Conservation (phyloP, 2,329 filamentous ascomycete species). For the Penicillium janthinellum region DNA sequence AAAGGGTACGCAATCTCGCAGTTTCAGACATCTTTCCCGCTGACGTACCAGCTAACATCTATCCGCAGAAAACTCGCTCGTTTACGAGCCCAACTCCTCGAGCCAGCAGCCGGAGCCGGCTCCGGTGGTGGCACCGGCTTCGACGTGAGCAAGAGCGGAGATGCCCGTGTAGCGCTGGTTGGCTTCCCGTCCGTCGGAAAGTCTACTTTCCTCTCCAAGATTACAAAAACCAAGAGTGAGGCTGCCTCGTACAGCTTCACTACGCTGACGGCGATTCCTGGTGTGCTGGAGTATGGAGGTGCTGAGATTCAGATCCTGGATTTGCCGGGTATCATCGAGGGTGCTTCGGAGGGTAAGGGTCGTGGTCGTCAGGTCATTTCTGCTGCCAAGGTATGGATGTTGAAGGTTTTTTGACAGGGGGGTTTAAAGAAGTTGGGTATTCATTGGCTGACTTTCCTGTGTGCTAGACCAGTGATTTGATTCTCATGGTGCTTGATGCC, state of each 20-base stretch:
- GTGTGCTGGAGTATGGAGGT: slow-evolving; percentile 94
- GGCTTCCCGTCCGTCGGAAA: slow-evolving; percentile 99
- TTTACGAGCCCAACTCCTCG: slow-evolving; percentile 88
- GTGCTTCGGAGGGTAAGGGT: slow-evolving; percentile 92
- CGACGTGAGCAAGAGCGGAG: slow-evolving; percentile 92
- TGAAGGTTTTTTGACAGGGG: background rate
- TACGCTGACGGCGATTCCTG: slow-evolving; percentile 93
- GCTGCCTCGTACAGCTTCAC: slow-evolving; percentile 97
- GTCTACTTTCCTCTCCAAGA: slow-evolving; percentile 97
- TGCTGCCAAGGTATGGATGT: slow-evolving; percentile 73
- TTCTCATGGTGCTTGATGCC: slow-evolving; percentile 95
- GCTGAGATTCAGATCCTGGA: slow-evolving; percentile 98
- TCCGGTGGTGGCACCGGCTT: slow-evolving; percentile 78
- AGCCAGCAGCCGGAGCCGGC: slow-evolving; percentile 79
- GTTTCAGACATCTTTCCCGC: background rate
- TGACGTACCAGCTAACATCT: slow-evolving; percentile 21
- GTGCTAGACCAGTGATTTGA: slow-evolving; percentile 79
- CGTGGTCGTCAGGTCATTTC: slow-evolving; percentile 95
- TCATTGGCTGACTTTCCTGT: slow-evolving; percentile 1
- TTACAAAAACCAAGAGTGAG: slow-evolving; percentile 96
- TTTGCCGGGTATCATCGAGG: slow-evolving; percentile 97
- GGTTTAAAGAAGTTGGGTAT: background rate
- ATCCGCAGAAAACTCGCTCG: slow-evolving; percentile 85
- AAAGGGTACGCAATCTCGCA: slow-evolving; percentile 70
- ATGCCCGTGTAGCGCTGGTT: slow-evolving; percentile 93